phyloP scores from a whole-genome alignment of 495 filamentous ascomycete species.

The Penicillium canescens region DNA sequence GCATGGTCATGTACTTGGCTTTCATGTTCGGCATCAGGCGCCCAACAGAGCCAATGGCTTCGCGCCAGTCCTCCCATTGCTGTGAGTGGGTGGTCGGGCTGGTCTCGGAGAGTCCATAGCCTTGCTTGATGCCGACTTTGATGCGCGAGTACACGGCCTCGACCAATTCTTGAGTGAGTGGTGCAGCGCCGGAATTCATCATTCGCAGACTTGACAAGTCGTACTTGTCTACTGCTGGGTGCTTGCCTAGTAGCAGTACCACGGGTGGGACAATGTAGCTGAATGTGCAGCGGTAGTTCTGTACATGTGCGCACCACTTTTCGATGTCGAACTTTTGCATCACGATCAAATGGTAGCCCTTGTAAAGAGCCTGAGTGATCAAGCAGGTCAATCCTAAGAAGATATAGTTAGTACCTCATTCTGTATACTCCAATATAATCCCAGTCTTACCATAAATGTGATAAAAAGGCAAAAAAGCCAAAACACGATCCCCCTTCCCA shows the following conservation, averaged over 20 bases:
- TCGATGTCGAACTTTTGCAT: constrained; percentile 86
- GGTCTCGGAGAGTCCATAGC: constrained; percentile 85
- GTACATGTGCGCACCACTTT: constrained; percentile 72
- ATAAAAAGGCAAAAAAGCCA: constrained; percentile 90
- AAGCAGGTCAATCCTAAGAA: constrained; percentile 65
- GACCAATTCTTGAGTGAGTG: constrained; percentile 79
- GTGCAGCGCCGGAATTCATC: constrained; percentile 89
- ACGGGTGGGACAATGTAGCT: constrained; percentile 85
- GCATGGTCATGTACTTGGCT: constrained; percentile 72
- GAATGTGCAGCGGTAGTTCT: constrained; percentile 74
- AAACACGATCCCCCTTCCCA: constrained; percentile 65
- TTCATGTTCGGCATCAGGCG: constrained; percentile 77
- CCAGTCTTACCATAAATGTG: constrained; percentile 76
- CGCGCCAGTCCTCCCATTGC: constrained; percentile 75
- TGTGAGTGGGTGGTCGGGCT: constrained; percentile 60
- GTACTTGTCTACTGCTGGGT: constrained; percentile 74
- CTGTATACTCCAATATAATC: constrained; percentile 50
- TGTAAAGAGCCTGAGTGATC: constrained; percentile 62
- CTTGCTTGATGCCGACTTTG: constrained; percentile 76
- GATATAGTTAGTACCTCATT: constrained; percentile 55
- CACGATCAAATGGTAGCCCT: constrained; percentile 69
- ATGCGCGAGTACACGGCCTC: constrained; percentile 74
- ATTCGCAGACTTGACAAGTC: constrained; percentile 78
- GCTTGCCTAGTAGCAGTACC: constrained; percentile 76
- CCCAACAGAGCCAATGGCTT: constrained; percentile 77